phyloP scores from a whole-genome alignment of 179 eudicot species.

The Beta macrorhiza region DNA sequence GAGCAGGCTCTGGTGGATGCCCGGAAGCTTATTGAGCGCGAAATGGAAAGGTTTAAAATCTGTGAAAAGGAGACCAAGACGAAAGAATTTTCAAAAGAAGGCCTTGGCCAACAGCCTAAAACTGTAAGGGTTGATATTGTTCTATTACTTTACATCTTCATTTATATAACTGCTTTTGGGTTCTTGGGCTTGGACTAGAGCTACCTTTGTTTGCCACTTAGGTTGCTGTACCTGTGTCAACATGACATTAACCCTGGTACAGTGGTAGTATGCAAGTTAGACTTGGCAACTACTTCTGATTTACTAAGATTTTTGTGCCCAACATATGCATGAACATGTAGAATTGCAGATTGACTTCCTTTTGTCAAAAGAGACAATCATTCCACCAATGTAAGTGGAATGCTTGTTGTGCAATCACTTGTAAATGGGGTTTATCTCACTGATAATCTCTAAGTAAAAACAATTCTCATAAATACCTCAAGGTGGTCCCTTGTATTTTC shows the following conservation, averaged over 20 bases:
- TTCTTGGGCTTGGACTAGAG: background rate
- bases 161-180: background rate
- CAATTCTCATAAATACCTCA: no score
- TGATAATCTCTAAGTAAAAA: no score
- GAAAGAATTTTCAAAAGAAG: conserved; percentile 98
- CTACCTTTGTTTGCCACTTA: background rate
- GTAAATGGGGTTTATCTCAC: no score
- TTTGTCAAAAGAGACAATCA: no score
- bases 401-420: no score
- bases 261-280: background rate
- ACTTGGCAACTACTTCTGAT: background rate
- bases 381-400: no score
- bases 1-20: conserved; percentile 99
- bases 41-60: conserved; percentile 97
- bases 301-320: no score
- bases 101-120: conserved; percentile 97
- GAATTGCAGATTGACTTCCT: no score
- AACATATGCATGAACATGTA: background rate
- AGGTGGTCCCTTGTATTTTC: no score
- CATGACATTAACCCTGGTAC: background rate
- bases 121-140: conserved; percentile 52
- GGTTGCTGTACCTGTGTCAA: conserved; percentile 3
- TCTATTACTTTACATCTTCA: no score
- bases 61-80: conserved; percentile 99
- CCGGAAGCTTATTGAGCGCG: conserved; percentile 88